phyloP scores from a whole-genome alignment of 352 stramenopile species.

The Globisporangium uncinulatum region DNA sequence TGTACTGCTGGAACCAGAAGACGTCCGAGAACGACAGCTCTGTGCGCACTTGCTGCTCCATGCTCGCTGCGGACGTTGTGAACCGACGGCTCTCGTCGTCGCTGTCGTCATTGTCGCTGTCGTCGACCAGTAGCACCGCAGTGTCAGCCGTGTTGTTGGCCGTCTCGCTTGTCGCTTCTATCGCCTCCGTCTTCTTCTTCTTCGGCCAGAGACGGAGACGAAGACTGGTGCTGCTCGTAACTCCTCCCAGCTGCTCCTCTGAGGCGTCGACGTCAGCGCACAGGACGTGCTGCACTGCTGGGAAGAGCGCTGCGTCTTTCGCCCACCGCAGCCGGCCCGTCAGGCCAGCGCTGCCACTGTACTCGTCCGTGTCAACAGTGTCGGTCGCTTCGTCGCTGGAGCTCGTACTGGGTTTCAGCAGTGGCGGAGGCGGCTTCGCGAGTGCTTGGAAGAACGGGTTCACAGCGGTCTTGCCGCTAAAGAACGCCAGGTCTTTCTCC shows the following conservation, averaged over 20 bases:
- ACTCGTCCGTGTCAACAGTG: constrained; percentile 23
- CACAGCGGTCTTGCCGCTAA: constrained; percentile 34
- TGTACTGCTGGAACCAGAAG: constrained; percentile 55
- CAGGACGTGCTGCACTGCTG: constrained; percentile 37
- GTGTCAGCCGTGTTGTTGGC: background rate
- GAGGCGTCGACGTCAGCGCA: constrained; percentile 8
- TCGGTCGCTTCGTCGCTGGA: constrained; percentile 6
- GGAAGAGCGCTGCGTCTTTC: constrained; percentile 34
- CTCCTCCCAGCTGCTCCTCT: constrained; percentile 3
- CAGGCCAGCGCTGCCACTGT: constrained; percentile 1
- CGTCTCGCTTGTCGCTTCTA: background rate
- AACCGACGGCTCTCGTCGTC: background rate
- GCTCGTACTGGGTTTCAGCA: constrained; percentile 10
- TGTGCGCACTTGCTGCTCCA: constrained; percentile 34
- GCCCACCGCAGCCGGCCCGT: constrained; percentile 21
- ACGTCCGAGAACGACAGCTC: constrained; percentile 43
- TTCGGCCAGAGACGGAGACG: constrained; percentile 1
- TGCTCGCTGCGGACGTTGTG: constrained; percentile 7
- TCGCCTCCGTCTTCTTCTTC: background rate
- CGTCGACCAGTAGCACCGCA: constrained; percentile 31
- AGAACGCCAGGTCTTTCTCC: constrained; percentile 69
- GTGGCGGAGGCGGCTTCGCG: background rate
- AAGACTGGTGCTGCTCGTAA: background rate
- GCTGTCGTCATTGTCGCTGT: constrained; percentile 8
- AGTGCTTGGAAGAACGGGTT: constrained; percentile 69